Conservation (phyloP, 75 land plant species). For the Chamaecyparis obtusa region DNA sequence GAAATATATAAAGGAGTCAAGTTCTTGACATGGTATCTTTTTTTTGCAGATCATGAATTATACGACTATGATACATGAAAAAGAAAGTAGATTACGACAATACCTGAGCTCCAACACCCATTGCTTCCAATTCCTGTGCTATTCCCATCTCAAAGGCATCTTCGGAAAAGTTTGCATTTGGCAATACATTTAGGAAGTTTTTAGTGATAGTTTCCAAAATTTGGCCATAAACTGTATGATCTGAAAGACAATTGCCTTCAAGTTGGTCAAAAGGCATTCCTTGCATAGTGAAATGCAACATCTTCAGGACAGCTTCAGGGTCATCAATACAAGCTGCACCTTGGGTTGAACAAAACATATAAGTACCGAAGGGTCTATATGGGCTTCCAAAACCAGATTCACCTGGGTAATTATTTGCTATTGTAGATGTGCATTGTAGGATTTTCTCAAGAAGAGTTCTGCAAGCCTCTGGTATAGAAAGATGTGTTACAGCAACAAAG, state of each 20-base stretch:
- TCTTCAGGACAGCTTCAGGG: neutral
- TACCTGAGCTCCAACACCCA: constrained; percentile 2
- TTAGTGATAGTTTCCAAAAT: neutral
- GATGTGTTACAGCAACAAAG: too few species aligned
- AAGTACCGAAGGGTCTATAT: constrained; percentile 13
- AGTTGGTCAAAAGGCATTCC: neutral
- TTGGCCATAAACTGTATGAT: neutral
- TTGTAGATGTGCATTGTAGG: neutral
- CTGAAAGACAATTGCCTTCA: neutral
- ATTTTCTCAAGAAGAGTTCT: neutral
- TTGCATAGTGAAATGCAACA: neutral
- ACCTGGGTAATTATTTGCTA: neutral
- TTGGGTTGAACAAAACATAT: neutral
- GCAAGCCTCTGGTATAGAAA: neutral
- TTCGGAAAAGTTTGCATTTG: neutral
- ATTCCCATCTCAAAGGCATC: neutral
- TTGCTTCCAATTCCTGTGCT: neutral
- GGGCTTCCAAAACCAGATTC: constrained; percentile 8
- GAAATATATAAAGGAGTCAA: too few species aligned
- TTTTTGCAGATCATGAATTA: neutral
- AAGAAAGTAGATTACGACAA: neutral
- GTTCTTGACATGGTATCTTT: too few species aligned
- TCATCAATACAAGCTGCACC: constrained; percentile 15
- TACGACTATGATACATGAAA: neutral
- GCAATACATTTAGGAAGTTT: neutral